Evolutionary conservation across 1,284 basidiomycete genomes (phyloP).

Genomic region (Naganishia cerealis): DNA sequence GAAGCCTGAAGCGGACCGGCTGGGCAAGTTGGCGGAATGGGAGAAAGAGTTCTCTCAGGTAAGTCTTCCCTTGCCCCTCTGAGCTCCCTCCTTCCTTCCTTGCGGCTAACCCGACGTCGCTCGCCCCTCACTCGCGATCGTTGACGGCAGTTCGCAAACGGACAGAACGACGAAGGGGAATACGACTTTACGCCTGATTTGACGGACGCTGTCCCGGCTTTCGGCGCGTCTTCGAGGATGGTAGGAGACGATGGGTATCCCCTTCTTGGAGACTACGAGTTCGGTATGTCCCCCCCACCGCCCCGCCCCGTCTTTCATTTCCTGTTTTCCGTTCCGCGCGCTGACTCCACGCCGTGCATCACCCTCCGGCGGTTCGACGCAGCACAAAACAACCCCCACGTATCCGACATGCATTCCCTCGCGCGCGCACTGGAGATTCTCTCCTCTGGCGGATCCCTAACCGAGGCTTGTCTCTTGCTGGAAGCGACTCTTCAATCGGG

Average conservation of each 20-base stretch:
- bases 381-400: conserved; percentile 33
- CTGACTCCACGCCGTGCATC: too few relatives aligned
- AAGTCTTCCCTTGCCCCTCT: not conserved
- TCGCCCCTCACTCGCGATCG: too few relatives aligned
- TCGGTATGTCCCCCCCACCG: conserved; percentile 61
- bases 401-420: conserved; percentile 19
- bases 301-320: not conserved
- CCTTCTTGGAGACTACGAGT: conserved; percentile 66
- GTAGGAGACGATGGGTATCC: conserved; percentile 70
- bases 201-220: conserved; percentile 8
- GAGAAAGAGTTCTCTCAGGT: conserved; percentile 79
- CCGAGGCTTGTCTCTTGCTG: conserved; percentile 77
- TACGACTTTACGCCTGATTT: conserved; percentile 29
- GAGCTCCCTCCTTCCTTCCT: not conserved
- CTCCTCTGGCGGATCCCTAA: conserved; percentile 75
- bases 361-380: too few relatives aligned
- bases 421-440: conserved; percentile 56
- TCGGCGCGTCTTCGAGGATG: not conserved
- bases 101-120: not conserved
- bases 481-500: conserved; percentile 73
- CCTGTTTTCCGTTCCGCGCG: not conserved
- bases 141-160: conserved; percentile 39
- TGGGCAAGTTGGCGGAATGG: conserved; percentile 76
- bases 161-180: conserved; percentile 54
- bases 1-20: conserved; percentile 53